phyloP scores from a whole-genome alignment of 2,329 filamentous ascomycete genomes.

The Fusarium buharicum region DNA sequence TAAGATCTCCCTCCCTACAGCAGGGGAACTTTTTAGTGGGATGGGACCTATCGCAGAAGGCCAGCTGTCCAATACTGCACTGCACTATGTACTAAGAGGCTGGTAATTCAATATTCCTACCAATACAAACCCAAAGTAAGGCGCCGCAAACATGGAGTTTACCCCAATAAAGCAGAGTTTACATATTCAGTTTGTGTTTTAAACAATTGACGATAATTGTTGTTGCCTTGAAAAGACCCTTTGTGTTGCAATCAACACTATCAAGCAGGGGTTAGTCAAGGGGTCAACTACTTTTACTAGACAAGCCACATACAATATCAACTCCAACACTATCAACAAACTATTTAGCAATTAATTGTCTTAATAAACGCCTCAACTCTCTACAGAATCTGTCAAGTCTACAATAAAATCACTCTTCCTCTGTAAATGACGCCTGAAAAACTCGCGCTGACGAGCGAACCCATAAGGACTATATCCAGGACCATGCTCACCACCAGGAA shows the following conservation, averaged over 20 bases:
- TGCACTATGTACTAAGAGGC: neutral
- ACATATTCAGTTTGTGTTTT: neutral
- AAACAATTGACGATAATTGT: neutral
- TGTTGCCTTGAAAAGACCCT: conserved; percentile 18
- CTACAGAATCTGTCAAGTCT: conserved; percentile 1
- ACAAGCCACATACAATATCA: no score
- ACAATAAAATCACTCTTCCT: conserved; percentile 3
- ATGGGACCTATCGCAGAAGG: conserved; percentile 32
- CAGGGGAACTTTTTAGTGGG: conserved; percentile 22
- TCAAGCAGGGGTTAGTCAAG: conserved; percentile 19
- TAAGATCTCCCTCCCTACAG: conserved; percentile 27
- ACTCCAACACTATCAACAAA: neutral
- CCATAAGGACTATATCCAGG: conserved; percentile 30
- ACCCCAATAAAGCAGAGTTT: neutral
- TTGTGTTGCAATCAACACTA: conserved; percentile 20
- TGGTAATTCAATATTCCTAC: conserved; percentile 7
- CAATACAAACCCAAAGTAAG: conserved; percentile 30
- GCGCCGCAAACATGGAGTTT: conserved; percentile 15
- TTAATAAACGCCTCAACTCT: neutral
- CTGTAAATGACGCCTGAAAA: conserved; percentile 33
- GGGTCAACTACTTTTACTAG: neutral
- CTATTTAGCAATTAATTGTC: neutral
- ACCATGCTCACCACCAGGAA: conserved; percentile 42
- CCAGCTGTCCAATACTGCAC: conserved; percentile 38
- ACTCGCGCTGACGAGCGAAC: conserved; percentile 32